These are phyloP conservation scores for Citrus sp. DNA, from an alignment of 345 rosid species.

Conservation along the genomic window DNA sequence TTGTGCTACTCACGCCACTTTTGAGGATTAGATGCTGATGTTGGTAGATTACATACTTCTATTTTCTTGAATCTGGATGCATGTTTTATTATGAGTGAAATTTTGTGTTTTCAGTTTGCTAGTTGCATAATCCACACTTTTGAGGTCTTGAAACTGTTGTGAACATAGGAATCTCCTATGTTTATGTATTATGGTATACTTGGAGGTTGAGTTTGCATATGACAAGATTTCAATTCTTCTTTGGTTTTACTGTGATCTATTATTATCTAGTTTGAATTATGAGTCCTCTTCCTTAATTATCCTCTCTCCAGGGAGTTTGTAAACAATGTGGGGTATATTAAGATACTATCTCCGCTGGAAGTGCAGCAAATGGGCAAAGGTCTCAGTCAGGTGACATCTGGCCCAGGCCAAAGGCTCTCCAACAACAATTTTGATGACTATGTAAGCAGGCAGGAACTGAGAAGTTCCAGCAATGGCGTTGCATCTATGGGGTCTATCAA, in stretches of 20 bases:
- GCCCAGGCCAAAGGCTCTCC: conserved; percentile 27
- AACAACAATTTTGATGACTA: conserved; percentile 18
- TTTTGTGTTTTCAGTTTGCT: background rate
- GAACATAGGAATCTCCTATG: background rate
- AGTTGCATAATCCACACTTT: background rate
- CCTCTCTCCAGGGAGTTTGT: conserved; percentile 35
- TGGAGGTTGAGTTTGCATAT: background rate
- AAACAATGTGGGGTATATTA: conserved; percentile 44
- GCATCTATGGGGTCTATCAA: conserved; percentile 17
- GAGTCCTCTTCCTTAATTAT: background rate
- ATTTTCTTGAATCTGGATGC: background rate
- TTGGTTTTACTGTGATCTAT: background rate
- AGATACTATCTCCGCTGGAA: conserved; percentile 41
- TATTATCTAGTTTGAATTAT: background rate
- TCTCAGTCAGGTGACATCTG: conserved; percentile 17
- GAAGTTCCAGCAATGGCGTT: conserved; percentile 17
- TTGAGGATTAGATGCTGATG: background rate
- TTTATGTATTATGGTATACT: background rate
- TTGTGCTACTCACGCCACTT: background rate
- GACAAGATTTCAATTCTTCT: background rate
- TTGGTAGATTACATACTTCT: background rate
- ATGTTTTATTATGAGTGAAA: background rate
- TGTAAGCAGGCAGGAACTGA: conserved; percentile 13
- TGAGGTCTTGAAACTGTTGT: background rate
- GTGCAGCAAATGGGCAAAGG: conserved; percentile 43